A percentile compares a stretch with the other conserved stretches of the same genome.
phyloP scores from a whole-genome alignment of 441 rosid species.

The Syzygium malaccense region DNA sequence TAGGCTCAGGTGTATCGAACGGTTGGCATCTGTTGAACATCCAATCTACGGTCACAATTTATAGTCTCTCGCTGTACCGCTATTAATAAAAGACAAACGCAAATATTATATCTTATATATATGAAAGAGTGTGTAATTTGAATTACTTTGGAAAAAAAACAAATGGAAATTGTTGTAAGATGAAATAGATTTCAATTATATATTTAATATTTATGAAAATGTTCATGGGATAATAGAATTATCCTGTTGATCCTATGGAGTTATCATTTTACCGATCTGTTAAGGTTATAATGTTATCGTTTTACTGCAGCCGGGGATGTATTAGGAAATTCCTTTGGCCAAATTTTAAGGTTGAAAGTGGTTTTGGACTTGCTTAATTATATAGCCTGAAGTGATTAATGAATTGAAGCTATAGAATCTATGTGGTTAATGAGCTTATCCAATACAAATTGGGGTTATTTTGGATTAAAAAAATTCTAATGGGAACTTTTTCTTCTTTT shows the following conservation, averaged over 20 bases:
- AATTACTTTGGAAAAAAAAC: background rate
- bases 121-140: background rate
- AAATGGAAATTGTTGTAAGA: background rate
- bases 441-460: background rate
- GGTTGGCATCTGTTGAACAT: background rate
- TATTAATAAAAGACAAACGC: background rate
- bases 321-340: background rate
- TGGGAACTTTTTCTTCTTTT: background rate
- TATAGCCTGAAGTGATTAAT: background rate
- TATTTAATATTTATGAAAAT: too few species aligned
- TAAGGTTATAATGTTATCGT: background rate
- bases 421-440: background rate
- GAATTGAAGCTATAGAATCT: background rate
- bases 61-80: background rate
- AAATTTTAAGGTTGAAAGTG: background rate
- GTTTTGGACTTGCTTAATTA: background rate
- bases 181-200: background rate
- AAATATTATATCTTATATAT: background rate
- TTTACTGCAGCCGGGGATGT: rapidly evolving
- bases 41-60: background rate
- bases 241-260: background rate
- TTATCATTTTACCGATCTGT: background rate
- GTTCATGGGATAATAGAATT: background rate
- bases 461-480: background rate
- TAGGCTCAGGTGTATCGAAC: background rate